Base-by-base conservation (phyloP, 2,329 filamentous ascomycete species). In the Cercospora zeae-maydis region DNA sequence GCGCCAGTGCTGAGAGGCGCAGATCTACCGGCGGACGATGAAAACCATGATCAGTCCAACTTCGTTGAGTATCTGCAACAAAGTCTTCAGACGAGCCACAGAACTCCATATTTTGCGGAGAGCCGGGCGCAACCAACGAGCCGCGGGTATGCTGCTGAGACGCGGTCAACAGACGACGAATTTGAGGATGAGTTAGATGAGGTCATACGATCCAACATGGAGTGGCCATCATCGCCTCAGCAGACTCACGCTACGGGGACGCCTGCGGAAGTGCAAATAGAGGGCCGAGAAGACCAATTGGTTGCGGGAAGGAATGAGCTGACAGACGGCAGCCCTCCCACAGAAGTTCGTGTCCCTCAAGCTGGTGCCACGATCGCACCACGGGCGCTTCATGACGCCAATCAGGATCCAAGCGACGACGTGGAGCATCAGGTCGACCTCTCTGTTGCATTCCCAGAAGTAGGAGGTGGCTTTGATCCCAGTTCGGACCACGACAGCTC, bases 1-100 rank as follows among this genome's bases (percentile, higher is more conserved):
- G 45, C 51, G 19, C 59, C 63, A n/a, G 31, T 62, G 8, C 47
- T 65, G 3, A 66, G 74, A 49, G 75, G 66, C 4, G 19, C 62
- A 0, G 74, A 76, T 56, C 54, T 76, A 11, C 66, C 64, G 1
- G 59, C 66, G 59, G 74, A 76, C 51, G 73, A 74, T 16, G 66
- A 72, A 13, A 63, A 65, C 9, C 56, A 73, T 9, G 72, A 75
- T 53, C 71, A 73, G 59, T 65, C 49, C 8, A 61, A 68, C 9
- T 75, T 67, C 47, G 64, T 68, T 2, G 49, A 59, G 10, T 73
- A 69, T 51, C 58, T 76, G 27, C 64, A 73, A 21, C 21, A 51
- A 10, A 51, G 27, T 31, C 47, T 51, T 21, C 30, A 24, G 24
- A 14, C 47, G 7, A 31, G 24, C 27, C 24, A 31, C 47, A 31